Percentiles rank a stretch among this genome's conserved stretches.
Evolutionary conservation across 306 rosid species (phyloP).

Genomic region (Sindora glabra): DNA sequence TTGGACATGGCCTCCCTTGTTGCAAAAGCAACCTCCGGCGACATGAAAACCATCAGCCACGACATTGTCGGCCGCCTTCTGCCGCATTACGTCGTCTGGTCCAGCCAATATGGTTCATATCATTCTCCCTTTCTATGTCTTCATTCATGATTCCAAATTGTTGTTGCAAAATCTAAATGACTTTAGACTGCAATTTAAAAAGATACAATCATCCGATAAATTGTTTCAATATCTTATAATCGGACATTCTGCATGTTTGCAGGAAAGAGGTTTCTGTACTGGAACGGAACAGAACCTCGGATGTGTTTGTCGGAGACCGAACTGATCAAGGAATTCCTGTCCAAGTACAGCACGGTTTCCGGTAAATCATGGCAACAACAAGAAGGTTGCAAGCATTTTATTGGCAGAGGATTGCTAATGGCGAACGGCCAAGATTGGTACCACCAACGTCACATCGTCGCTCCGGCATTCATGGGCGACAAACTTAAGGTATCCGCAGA

Average conservation of each 20-base stretch:
- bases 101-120: slow-evolving; percentile 18
- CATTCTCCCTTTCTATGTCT: neutral
- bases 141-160: neutral
- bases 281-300: slow-evolving; percentile 12
- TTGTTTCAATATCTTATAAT: neutral
- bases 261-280: slow-evolving; percentile 27
- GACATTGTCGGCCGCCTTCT: slow-evolving; percentile 12
- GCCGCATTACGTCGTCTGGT: slow-evolving; percentile 26
- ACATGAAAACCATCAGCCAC: slow-evolving; percentile 25
- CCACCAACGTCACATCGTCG: slow-evolving; percentile 20
- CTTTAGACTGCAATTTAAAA: neutral
- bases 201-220: neutral
- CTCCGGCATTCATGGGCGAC: slow-evolving; percentile 25
- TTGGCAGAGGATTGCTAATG: slow-evolving; percentile 5
- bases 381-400: slow-evolving; percentile 2
- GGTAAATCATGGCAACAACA: neutral
- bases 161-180: neutral
- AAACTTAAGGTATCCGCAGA: slow-evolving; percentile 17
- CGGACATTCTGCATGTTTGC: neutral
- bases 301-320: slow-evolving; percentile 17
- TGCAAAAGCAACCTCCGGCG: slow-evolving; percentile 50
- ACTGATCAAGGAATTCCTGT: slow-evolving; percentile 17
- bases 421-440: slow-evolving; percentile 5
- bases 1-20: slow-evolving; percentile 56
- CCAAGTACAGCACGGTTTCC: slow-evolving; percentile 23